Conservation (phyloP, 768 basidiomycete species). For the Cystobasidium tubakii region DNA sequence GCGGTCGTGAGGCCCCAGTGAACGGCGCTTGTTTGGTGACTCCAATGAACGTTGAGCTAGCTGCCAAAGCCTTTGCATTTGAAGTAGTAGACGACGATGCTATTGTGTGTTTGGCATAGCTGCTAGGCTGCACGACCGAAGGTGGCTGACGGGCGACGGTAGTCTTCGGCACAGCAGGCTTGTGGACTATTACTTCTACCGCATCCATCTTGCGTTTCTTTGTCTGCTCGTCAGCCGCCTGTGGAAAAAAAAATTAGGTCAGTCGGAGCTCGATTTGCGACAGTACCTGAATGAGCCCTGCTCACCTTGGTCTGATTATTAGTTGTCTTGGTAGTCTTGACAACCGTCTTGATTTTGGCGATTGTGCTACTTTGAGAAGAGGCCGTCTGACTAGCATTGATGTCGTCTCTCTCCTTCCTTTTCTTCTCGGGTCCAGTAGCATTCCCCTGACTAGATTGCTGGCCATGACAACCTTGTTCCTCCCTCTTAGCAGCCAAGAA, state of each 20-base stretch:
- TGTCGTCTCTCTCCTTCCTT: slow-evolving; percentile 26
- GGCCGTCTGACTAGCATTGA: background rate
- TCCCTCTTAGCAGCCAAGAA: background rate
- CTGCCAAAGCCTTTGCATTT: slow-evolving; percentile 19
- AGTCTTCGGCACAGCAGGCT: slow-evolving; percentile 16
- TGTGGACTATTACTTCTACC: slow-evolving; percentile 8
- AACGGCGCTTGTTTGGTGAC: background rate
- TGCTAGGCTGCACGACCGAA: background rate
- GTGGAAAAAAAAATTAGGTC: background rate
- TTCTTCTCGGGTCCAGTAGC: slow-evolving; percentile 15
- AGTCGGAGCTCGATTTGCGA: background rate
- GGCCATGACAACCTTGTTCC: background rate
- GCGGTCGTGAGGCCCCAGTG: background rate
- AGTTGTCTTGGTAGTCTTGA: background rate
- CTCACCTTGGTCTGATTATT: background rate
- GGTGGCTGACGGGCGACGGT: slow-evolving; percentile 17
- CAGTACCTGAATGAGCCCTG: background rate
- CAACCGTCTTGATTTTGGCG: background rate
- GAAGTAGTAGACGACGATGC: slow-evolving; percentile 3
- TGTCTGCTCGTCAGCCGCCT: slow-evolving; percentile 2
- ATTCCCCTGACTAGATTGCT: background rate
- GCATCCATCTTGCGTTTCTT: slow-evolving; percentile 34
- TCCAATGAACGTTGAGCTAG: background rate
- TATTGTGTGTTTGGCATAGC: background rate
- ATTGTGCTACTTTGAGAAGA: slow-evolving; percentile 19